These are phyloP conservation scores for Yarrowia sp. DNA, from an alignment of 805 yeast genomes.

Conservation along the genomic window DNA sequence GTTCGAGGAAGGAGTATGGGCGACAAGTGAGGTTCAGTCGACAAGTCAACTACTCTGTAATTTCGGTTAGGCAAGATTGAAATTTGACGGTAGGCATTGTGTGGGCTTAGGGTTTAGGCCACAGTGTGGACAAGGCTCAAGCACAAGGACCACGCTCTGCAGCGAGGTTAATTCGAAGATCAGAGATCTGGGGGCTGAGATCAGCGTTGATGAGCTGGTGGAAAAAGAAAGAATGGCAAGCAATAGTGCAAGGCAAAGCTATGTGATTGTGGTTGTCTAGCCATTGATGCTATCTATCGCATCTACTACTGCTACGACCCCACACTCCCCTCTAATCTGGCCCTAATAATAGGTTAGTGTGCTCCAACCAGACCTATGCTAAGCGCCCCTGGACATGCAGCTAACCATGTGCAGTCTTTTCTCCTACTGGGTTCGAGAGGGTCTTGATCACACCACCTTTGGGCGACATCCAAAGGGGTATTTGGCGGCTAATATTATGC, in stretches of 20 bases:
- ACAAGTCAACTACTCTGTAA: constrained; percentile 8
- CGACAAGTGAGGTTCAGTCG: constrained; percentile 12
- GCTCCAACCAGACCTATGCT: constrained; percentile 5
- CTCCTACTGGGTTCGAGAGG: background rate
- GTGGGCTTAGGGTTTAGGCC: constrained; percentile 22
- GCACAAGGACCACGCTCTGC: constrained; percentile 17
- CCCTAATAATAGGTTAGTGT: constrained; percentile 3
- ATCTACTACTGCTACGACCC: too few relatives aligned
- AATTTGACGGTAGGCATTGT: constrained; percentile 14
- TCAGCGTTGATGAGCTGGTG: too few relatives aligned
- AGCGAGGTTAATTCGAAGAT: constrained; percentile 19
- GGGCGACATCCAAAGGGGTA: background rate
- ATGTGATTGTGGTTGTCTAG: too few relatives aligned
- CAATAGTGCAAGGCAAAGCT: too few relatives aligned
- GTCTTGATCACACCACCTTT: constrained; percentile 2
- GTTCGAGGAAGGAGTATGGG: too few relatives aligned
- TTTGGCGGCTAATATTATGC: background rate
- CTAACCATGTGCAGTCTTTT: constrained; percentile 32
- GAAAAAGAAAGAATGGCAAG: too few relatives aligned
- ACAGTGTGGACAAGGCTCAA: constrained; percentile 8
- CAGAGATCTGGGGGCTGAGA: constrained; percentile 23
- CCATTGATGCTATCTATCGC: too few relatives aligned
- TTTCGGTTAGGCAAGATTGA: constrained; percentile 26
- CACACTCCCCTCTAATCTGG: constrained; percentile 1
- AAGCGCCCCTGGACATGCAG: constrained; percentile 38